Percentiles rank a stretch among this genome's conserved stretches.
phyloP scores from a whole-genome alignment of 2,329 filamentous ascomycete species.

The Immersiporthe knoxdaviesiana region DNA sequence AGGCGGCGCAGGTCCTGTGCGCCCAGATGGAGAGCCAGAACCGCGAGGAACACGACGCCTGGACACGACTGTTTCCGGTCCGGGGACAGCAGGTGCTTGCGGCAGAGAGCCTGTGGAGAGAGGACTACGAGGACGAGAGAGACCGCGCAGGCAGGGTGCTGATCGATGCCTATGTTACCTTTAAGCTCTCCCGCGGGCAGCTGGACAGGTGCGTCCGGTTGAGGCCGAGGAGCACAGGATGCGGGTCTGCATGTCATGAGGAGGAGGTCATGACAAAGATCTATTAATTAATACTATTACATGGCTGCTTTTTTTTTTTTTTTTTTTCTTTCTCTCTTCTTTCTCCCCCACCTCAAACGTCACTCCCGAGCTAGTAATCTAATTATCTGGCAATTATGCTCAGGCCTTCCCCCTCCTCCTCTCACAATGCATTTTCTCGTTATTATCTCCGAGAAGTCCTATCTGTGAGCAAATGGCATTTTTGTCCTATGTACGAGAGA shows the following conservation, averaged over 20 bases:
- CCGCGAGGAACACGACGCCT: constrained; percentile 16
- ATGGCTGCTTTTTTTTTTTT: not conserved
- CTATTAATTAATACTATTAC: not conserved
- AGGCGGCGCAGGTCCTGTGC: not conserved
- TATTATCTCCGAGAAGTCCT: not conserved
- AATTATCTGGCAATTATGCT: not conserved
- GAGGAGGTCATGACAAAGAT: not conserved
- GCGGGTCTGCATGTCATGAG: not conserved
- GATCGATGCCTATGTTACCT: constrained; percentile 24
- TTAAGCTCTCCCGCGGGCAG: constrained; percentile 19
- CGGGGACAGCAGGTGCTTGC: not conserved
- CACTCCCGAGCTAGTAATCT: not conserved
- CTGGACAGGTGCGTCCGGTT: constrained; percentile 19
- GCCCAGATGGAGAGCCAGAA: constrained; percentile 4
- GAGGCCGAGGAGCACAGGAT: not conserved
- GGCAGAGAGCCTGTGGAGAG: not conserved
- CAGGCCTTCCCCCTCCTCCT: too few species aligned
- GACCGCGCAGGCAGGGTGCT: constrained; percentile 22
- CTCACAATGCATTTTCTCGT: not conserved
- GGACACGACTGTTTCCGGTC: not conserved
- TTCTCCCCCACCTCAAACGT: not conserved
- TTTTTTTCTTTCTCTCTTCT: not conserved
- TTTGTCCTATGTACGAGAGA: not conserved
- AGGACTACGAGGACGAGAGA: not conserved
- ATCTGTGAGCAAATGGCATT: not conserved